Evolutionary conservation across 352 stramenopile species (phyloP).

Genomic region (Globisporangium takayamanum): DNA sequence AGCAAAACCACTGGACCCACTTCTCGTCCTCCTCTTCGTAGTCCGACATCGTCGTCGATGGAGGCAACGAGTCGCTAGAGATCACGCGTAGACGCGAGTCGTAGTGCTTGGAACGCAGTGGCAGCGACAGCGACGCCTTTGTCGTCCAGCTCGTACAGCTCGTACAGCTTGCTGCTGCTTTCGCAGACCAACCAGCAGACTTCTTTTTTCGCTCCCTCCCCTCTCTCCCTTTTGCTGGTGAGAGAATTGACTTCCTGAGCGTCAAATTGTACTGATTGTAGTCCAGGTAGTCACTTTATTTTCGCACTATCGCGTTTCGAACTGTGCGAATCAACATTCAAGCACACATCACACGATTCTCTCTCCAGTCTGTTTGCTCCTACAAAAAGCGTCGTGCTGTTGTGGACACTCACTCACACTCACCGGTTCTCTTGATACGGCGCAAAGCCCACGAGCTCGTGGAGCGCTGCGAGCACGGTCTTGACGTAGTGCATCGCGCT

Average conservation of each 20-base stretch:
- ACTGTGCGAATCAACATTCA: background rate
- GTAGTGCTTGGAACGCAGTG: no score
- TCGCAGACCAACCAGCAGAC: no score
- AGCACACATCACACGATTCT: no score
- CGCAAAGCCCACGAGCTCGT: conserved; percentile 47
- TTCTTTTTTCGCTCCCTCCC: no score
- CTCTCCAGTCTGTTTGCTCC: background rate
- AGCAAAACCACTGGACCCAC: conserved; percentile 93
- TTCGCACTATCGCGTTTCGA: background rate
- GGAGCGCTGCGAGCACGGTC: conserved; percentile 48
- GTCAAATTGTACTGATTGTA: background rate
- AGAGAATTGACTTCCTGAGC: background rate
- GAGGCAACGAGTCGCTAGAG: no score
- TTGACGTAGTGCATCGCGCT: conserved; percentile 53
- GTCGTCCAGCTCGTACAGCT: no score
- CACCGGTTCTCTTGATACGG: conserved; percentile 76
- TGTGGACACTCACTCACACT: background rate
- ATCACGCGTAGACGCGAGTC: no score
- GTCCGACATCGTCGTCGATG: conserved; percentile 57
- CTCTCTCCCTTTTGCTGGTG: background rate
- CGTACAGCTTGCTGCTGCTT: no score
- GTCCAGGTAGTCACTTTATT: background rate
- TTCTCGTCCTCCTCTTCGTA: conserved; percentile 90
- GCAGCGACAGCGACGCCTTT: no score
- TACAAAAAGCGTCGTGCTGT: background rate